Base-by-base conservation (phyloP, 345 rosid genomes). In the Brassica rapa region DNA sequence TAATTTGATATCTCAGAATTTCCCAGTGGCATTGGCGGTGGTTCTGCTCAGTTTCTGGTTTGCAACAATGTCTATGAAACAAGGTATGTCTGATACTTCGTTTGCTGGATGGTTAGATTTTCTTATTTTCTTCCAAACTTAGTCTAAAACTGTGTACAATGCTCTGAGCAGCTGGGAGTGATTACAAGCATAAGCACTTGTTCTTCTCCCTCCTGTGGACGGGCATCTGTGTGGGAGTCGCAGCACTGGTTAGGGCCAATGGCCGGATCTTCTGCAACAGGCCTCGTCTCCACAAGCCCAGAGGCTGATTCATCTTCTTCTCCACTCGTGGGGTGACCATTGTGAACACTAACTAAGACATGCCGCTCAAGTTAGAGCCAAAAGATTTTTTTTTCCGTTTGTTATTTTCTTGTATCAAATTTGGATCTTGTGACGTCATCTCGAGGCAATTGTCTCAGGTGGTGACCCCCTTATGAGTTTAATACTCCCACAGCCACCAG, bases 261-360 rank as follows among this genome's bases (percentile, higher is more conserved):
- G 99, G 99, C 43, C 85, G 99, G 80, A 71, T 93, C 74, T 95
- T 93, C 88, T 95, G 99, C 87, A 91, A 95, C 64, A 87, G 98
- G 59, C 99, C 99, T 78, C 92, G 96, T 82, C 90, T 93, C 61
- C 92, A 90, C 81, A 91, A 91, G 61, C 99, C 98, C 46, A 82
- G 90, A 51, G 15, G 69, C 84, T 93, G 87, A 91, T 74, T 9
- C 51, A 24, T 65, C 14, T 64, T 79, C 75, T 67, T 61, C 46
- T 51, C 16, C 66, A 61, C 35, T 49, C 24, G 75, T 2, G 72
- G 49, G 68, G 57, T 49, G 56, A 68, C 53, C 78, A 60, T 68
- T 77, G 71, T 55, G 75, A 70, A 62, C 81, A 77, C 77, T 39
- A 62, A 69, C 30, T 10, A 77, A 46, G 35, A 62, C 75, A 74